Base-by-base conservation (phyloP, 1,284 basidiomycete genomes). In the Ceratobasidium sp. region DNA sequence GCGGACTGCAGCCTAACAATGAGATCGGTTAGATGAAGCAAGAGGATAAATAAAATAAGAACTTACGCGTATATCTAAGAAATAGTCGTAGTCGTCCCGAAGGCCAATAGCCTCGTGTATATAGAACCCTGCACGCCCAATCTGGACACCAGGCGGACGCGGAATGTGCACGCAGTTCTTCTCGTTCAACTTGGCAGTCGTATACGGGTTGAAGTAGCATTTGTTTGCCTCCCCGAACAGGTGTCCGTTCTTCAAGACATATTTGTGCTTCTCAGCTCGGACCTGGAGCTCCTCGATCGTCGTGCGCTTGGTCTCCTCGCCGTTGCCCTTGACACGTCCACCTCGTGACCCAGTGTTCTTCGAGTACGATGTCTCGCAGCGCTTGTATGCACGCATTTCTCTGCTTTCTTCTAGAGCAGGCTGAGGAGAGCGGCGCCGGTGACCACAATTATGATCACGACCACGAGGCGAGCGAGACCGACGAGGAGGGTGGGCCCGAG, bases 131-230 rank as follows among this genome's bases (percentile, higher is more conserved):
- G 53, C 19, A 9, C 22, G 53, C 14, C 53, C 53, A 24, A 24
- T 11, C 53, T 54, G 53, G 22, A 14, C 19, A 24, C 53, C 53
- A 24, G 53, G 53, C n/a, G n/a, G n/a, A 9, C 27, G 19, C 8
- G 19, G 9, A 22, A 54, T 54, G 9, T 24, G 22, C 9, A 8
- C 14, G 53, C 53, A 54, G 53, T 54, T 54, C 22, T 11, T 24
- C 53, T 54, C 22, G 53, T 54, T 54, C 53, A 54, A 15, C 14
- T 11, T 24, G 53, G 19, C 27, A 24, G 27, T n/a, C 19, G 14
- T 54, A 22, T 54, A 54, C 9, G 53, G 53, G 53, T 54, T 54
- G 22, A 54, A 54, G 27, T 54, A 22, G 22, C 9, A 54, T 24
- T 24, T 24, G 22, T 54, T 15, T 24, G 19, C 27, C 9, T 54